These are phyloP conservation scores for Clitoria ternatea DNA, from an alignment of 306 rosid species.

Conservation along the genomic window DNA sequence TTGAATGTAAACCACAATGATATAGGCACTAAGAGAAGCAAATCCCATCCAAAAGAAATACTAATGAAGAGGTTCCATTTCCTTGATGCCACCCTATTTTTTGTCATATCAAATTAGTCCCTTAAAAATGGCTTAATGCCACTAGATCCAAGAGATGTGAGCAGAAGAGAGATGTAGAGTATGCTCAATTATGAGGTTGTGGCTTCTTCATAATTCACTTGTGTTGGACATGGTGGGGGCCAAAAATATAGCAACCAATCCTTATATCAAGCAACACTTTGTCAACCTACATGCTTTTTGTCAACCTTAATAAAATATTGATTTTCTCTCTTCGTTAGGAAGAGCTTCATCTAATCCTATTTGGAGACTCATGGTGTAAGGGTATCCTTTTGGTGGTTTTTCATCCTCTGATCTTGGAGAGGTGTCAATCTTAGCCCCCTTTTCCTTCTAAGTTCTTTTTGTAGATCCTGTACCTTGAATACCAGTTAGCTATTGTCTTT, in stretches of 20 bases:
- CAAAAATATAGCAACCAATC: constrained; percentile 55
- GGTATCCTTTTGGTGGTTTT: too few species aligned
- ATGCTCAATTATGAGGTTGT: constrained; percentile 38
- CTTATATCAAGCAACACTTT: constrained; percentile 38
- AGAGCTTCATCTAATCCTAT: too few species aligned
- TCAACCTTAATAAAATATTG: too few species aligned
- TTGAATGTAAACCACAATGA: constrained; percentile 71
- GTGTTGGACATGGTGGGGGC: constrained; percentile 63
- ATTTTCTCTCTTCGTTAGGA: too few species aligned
- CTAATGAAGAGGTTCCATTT: constrained; percentile 77
- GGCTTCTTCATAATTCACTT: constrained; percentile 61
- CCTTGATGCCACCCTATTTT: constrained; percentile 39
- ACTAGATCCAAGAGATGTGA: constrained; percentile 65
- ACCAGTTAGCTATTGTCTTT: too few species aligned
- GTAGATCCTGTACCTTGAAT: too few species aligned
- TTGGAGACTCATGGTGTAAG: too few species aligned
- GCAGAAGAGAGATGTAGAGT: constrained; percentile 53
- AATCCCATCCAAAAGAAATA: constrained; percentile 58
- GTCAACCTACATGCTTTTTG: too few species aligned
- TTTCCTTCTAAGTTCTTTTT: too few species aligned
- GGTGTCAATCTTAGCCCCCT: too few species aligned
- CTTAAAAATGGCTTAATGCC: constrained; percentile 75
- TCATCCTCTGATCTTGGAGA: too few species aligned
- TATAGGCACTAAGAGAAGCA: constrained; percentile 65
- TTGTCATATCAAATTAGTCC: constrained; percentile 74